Evolutionary conservation across 2,329 filamentous ascomycete genomes (phyloP), one percentile per base, ranked within the genome.

Genomic region (Pseudogymnoascus sp.): DNA sequence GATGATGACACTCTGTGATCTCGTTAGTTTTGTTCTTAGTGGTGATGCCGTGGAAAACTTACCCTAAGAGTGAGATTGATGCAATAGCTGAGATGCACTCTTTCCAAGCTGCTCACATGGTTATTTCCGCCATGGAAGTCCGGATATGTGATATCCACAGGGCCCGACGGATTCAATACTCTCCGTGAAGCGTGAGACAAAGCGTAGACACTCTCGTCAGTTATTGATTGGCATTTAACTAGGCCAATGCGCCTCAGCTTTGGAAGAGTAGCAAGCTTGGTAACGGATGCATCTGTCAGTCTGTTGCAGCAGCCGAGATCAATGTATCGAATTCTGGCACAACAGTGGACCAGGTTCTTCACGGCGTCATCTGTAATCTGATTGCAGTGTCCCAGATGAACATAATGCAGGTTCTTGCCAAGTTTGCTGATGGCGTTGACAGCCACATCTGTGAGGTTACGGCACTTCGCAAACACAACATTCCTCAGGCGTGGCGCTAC

Each of bases 1-100:
- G 59, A 86, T 84, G 70, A 96, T 87, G 67, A 99, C 96, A 69
- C 93, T 93, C 92, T 96, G 69, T 8, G 49, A 37, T 8, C 23
- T 16, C 29, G 67, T 79, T 70, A 78, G 74, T 59, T 16, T 33
- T 12, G 12, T 29, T 59, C 21, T 62, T 31, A 31, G 35, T 2
- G 7, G 4, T 7, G 33, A 23, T 14, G 31, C 19, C 4, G 31
- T 61, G 52, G 3, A 33, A 33, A 62, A 78, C 86, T 75, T 81
- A 94, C 92, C 74, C 85, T 83, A 60, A 96, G 80, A 1, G 89
- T 94, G 61, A 99, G 77, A 66, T 90, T 88, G 41, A 90, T 85
- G 76, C 94, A 99, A 73, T 99, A 97, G 74, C 92, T 97, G 39
- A 99, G 81, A 78, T 99, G 94, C 8, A 99, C 94, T 68, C 94